phyloP scores from a whole-genome alignment of 2,329 filamentous ascomycete species.

The Paradendryphiella salina region DNA sequence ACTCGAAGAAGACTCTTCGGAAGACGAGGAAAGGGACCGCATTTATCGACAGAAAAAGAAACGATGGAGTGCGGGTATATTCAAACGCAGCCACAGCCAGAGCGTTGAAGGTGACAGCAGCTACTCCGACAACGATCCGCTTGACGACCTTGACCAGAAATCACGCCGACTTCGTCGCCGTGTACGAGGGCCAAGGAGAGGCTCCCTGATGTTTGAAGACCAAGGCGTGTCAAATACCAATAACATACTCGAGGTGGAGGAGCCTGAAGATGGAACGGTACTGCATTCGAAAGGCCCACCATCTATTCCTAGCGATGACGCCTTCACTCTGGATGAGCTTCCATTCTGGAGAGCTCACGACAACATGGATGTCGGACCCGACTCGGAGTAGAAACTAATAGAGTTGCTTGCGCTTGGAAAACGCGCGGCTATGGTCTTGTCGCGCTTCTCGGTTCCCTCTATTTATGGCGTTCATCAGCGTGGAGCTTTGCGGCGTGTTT shows the following conservation, averaged over 20 bases:
- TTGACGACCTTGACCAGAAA: constrained; percentile 46
- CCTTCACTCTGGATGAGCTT: constrained; percentile 44
- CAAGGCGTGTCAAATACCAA: constrained; percentile 44
- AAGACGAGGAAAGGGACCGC: constrained; percentile 35
- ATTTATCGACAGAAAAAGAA: constrained; percentile 46
- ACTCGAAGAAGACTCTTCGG: constrained; percentile 40
- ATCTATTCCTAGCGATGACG: constrained; percentile 46
- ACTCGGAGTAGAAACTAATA: constrained; percentile 23
- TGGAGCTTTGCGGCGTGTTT: constrained; percentile 1
- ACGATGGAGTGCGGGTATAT: constrained; percentile 48
- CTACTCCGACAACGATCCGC: constrained; percentile 48
- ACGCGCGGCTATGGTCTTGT: not conserved
- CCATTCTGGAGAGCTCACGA: constrained; percentile 44
- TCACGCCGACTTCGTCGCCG: constrained; percentile 51
- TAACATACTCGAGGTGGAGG: constrained; percentile 46
- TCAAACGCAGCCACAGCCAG: constrained; percentile 53
- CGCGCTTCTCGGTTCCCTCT: not conserved
- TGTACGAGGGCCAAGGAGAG: constrained; percentile 42
- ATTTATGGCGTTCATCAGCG: constrained; percentile 6
- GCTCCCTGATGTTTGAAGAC: constrained; percentile 47
- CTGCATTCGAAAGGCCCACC: constrained; percentile 40
- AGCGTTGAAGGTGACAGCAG: constrained; percentile 52
- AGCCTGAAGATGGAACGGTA: constrained; percentile 40
- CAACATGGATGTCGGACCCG: constrained; percentile 33
- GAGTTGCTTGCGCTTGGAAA: not conserved